phyloP scores from a whole-genome alignment of 2,329 filamentous ascomycete species.

The Macrophomina pseudophaseolina region DNA sequence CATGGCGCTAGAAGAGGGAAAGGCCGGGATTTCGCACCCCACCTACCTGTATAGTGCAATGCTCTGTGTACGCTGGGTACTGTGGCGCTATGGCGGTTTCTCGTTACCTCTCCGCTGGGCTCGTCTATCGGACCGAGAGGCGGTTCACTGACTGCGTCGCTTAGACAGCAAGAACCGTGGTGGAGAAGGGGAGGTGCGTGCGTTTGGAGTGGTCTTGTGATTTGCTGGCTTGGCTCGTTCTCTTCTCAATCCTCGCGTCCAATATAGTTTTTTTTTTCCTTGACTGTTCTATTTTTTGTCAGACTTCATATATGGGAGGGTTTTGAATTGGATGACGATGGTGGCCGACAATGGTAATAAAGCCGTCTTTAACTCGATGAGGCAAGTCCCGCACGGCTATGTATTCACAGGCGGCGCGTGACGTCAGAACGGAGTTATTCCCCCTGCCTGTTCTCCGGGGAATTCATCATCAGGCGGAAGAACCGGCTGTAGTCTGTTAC shows the following conservation, averaged over 20 bases:
- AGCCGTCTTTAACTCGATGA: not conserved
- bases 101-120: not conserved
- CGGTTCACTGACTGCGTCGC: not conserved
- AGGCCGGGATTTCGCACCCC: not conserved
- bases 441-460: not conserved
- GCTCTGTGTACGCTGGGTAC: not conserved
- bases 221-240: not conserved
- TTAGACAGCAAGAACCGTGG: not conserved
- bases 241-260: not conserved
- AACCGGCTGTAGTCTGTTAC: not conserved
- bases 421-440: not conserved
- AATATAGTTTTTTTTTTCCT: too few relatives aligned
- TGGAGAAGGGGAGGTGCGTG: not conserved
- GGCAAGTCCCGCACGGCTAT: not conserved
- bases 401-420: not conserved
- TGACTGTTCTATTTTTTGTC: too few relatives aligned
- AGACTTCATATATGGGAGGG: not conserved
- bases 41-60: not conserved
- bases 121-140: not conserved
- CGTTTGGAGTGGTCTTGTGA: not conserved
- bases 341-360: not conserved
- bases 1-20: not conserved
- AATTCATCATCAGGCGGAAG: not conserved
- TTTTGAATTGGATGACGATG: not conserved
- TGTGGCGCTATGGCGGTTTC: not conserved